A percentile compares a stretch with the other conserved stretches of the same genome.
Conservation (phyloP, 805 yeast genomes). For the Phaffomyces opuntiae region DNA sequence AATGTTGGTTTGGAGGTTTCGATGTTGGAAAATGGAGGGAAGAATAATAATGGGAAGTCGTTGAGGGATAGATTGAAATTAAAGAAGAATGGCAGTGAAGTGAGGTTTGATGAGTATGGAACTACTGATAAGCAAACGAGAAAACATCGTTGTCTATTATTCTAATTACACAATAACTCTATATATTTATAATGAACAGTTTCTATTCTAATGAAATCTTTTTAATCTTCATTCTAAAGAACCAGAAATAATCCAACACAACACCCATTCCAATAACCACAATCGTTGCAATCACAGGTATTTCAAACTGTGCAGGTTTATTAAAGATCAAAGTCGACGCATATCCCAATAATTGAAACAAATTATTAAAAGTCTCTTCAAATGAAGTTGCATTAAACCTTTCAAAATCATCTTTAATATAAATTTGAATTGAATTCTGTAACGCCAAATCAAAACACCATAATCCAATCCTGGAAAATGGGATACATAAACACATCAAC, state of each 20-base stretch:
- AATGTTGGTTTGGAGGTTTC: slow-evolving; percentile 17
- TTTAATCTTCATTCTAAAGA: slow-evolving; percentile 1
- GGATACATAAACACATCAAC: slow-evolving; percentile 20
- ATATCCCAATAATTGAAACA: slow-evolving; percentile 25
- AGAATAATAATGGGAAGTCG: background rate
- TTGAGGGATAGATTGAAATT: slow-evolving; percentile 1
- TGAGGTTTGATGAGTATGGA: slow-evolving; percentile 13
- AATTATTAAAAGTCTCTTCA: slow-evolving; percentile 27
- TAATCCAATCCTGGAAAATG: slow-evolving; percentile 31
- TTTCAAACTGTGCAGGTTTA: slow-evolving; percentile 23
- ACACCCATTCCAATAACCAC: slow-evolving; percentile 6
- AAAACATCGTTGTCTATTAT: slow-evolving; percentile 8
- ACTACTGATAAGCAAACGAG: slow-evolving; percentile 5
- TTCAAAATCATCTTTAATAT: slow-evolving; percentile 23
- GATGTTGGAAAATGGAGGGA: too few relatives aligned
- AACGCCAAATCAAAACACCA: slow-evolving; percentile 36
- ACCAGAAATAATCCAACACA: slow-evolving; percentile 6
- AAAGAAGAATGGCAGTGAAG: background rate
- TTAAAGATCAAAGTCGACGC: slow-evolving; percentile 24
- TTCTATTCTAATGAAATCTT: background rate
- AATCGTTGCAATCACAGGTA: slow-evolving; percentile 22
- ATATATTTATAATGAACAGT: background rate
- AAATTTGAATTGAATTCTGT: slow-evolving; percentile 28
- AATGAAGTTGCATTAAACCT: slow-evolving; percentile 29
- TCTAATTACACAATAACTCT: slow-evolving; percentile 1